Conservation (phyloP, 2,329 filamentous ascomycete species). For the Xylariales sp. region DNA sequence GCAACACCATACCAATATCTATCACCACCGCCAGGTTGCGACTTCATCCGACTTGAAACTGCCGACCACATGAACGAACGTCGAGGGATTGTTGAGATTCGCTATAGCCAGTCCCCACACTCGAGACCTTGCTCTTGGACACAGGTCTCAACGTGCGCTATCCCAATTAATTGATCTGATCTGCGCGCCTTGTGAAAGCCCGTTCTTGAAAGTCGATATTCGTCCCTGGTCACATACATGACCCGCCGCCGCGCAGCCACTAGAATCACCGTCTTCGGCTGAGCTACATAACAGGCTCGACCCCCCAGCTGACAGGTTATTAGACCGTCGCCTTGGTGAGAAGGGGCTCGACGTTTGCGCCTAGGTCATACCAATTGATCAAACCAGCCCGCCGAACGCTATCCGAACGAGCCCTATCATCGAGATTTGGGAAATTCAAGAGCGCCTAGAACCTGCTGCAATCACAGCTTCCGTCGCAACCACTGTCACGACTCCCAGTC, state of each 20-base stretch:
- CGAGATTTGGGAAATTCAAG: neutral
- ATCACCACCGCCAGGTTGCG: conserved; percentile 19
- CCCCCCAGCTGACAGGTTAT: conserved; percentile 46
- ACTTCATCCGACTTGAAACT: conserved; percentile 4
- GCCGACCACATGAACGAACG: conserved; percentile 24
- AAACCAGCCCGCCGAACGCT: conserved; percentile 5
- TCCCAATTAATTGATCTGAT: conserved; percentile 21
- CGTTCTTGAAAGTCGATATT: conserved; percentile 8
- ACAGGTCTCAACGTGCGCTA: conserved; percentile 27
- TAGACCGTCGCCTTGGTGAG: conserved; percentile 47
- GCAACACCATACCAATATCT: conserved; percentile 41
- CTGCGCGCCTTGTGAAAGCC: conserved; percentile 21
- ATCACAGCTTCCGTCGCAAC: neutral
- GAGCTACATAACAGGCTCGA: conserved; percentile 18
- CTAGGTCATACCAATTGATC: neutral
- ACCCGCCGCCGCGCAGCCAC: conserved; percentile 10
- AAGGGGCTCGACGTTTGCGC: conserved; percentile 8
- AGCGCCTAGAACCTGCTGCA: neutral
- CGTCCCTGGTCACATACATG: conserved; percentile 9
- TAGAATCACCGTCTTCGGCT: conserved; percentile 20
- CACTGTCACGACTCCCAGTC: conserved; percentile 2
- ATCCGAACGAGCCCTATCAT: neutral
- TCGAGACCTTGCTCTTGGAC: conserved; percentile 11
- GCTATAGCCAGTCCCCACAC: conserved; percentile 35
- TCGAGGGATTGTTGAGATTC: conserved; percentile 13